These are phyloP conservation scores for Ophiostoma perfectum DNA, from an alignment of 2,329 filamentous ascomycete species.

Conservation along the genomic window DNA sequence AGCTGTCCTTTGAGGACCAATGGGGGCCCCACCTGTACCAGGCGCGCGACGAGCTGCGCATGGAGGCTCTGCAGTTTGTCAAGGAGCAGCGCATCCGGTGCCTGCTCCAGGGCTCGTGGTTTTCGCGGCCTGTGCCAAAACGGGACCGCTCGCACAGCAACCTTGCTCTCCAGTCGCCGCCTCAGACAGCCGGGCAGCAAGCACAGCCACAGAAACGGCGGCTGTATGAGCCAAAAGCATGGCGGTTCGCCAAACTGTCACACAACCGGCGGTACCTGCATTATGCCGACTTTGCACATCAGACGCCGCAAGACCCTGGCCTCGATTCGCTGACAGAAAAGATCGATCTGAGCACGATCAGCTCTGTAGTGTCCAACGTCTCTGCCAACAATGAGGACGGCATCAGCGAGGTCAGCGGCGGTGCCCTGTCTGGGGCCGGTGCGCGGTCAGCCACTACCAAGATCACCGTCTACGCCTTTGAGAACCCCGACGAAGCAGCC, in stretches of 20 bases:
- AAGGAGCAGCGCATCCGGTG: constrained; percentile 94
- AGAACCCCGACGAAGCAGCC: constrained; percentile 37
- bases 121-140: constrained; percentile 48
- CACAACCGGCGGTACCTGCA: constrained; percentile 88
- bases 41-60: constrained; percentile 83
- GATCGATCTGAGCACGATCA: constrained; percentile 80
- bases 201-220: constrained; percentile 31
- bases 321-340: constrained; percentile 72
- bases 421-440: constrained; percentile 18
- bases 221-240: constrained; percentile 50
- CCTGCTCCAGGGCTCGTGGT: constrained; percentile 85
- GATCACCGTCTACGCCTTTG: constrained; percentile 82
- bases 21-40: constrained; percentile 88
- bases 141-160: constrained; percentile 30
- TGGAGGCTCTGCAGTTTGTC: constrained; percentile 91
- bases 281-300: constrained; percentile 74
- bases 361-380: constrained; percentile 90
- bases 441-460: constrained; percentile 60
- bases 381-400: constrained; percentile 57
- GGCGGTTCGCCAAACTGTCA: constrained; percentile 82
- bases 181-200: constrained; percentile 35
- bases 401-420: constrained; percentile 40
- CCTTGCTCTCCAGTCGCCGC: constrained; percentile 30
- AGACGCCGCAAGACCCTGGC: constrained; percentile 59
- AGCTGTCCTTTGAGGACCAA: constrained; percentile 85